Evolutionary conservation across 305 asterid species (phyloP).

Genomic region (Solanum hybrid): DNA sequence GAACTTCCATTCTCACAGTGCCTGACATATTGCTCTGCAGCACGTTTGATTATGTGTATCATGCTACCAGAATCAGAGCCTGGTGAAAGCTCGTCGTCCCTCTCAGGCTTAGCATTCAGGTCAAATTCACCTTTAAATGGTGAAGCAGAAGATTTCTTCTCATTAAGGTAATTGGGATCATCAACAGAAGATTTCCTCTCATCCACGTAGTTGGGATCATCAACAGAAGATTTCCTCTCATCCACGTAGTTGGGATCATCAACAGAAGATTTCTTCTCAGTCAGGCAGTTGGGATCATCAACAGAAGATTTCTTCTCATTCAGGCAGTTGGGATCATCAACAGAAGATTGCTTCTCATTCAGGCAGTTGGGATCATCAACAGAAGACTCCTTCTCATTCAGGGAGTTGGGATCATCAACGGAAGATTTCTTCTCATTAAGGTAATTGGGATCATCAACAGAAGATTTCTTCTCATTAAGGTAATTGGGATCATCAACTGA

Average conservation of each 20-base stretch:
- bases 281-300: not conserved
- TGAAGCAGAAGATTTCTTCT: conserved; percentile 20
- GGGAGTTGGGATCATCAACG: not conserved
- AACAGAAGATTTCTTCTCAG: not conserved
- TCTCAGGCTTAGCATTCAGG: conserved; percentile 82
- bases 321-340: conserved; percentile 8
- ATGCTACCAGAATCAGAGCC: conserved; percentile 28
- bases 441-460: not conserved
- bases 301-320: not conserved
- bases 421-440: conserved; percentile 14
- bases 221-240: conserved; percentile 5
- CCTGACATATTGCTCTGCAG: conserved; percentile 24
- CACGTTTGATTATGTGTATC: conserved; percentile 10
- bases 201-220: conserved; percentile 2
- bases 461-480: conserved; percentile 12
- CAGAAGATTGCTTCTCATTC: conserved; percentile 15
- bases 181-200: conserved; percentile 5
- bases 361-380: not conserved
- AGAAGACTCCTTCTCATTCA: conserved; percentile 13
- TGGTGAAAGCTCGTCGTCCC: conserved; percentile 60
- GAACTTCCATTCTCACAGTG: conserved; percentile 25
- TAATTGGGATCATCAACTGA: not conserved
- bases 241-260: conserved; percentile 7
- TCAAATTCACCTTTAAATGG: conserved; percentile 68
- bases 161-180: conserved; percentile 9